Evolutionary conservation across 2,329 filamentous ascomycete genomes (phyloP).

Genomic region (Botrytis medusae): DNA sequence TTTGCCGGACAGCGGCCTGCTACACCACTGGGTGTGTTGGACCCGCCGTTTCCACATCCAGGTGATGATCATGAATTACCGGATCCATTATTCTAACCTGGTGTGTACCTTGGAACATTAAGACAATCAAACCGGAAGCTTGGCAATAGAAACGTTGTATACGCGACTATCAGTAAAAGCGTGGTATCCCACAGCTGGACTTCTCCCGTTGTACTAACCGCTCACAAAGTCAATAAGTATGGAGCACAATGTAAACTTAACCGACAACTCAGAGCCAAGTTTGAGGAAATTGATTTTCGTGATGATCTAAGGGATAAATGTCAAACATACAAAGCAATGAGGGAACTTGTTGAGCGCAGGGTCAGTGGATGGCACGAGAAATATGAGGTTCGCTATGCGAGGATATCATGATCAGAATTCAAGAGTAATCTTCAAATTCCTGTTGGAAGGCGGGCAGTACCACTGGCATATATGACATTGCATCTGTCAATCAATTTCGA

Average conservation of each 20-base stretch:
- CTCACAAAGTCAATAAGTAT: conserved; percentile 15
- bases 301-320: conserved; percentile 5
- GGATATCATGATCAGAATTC: not conserved
- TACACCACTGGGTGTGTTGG: conserved; percentile 10
- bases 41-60: not conserved
- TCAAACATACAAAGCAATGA: conserved; percentile 10
- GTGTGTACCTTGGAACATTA: conserved; percentile 11
- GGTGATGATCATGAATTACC: conserved; percentile 5
- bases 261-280: not conserved
- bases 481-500: not conserved
- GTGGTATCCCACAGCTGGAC: not conserved
- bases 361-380: conserved; percentile 9
- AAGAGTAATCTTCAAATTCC: not conserved
- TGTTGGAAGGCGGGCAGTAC: not conserved
- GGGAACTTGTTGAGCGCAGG: conserved; percentile 13
- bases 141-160: conserved; percentile 4
- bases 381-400: conserved; percentile 16
- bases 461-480: not conserved
- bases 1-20: not conserved
- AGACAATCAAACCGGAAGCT: not conserved
- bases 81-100: conserved; percentile 5
- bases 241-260: conserved; percentile 12
- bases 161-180: not conserved
- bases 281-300: conserved; percentile 12
- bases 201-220: conserved; percentile 7